Evolutionary conservation across 2,329 filamentous ascomycete species (phyloP), one percentile per base, ranked within the genome.

Genomic region (Tolypocladium sp.): DNA sequence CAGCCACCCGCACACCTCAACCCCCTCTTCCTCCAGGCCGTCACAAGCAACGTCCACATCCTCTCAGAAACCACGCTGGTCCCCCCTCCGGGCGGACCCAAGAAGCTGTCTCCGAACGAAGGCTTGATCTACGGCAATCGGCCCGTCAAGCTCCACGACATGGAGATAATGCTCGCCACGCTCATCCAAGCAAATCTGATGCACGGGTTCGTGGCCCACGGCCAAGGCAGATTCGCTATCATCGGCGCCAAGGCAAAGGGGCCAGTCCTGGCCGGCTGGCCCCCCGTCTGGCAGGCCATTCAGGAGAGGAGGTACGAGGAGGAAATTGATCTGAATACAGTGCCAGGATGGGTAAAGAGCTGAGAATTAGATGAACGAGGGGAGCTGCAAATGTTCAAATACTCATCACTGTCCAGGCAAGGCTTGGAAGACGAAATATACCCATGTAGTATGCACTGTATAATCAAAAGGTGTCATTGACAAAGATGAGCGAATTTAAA

Each of bases 171-270:
- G 55, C 81, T 95, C 15, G 84, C 89, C 0, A 87, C 87, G 13
- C 81, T 97, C 15, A 83, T 95, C 25, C 85, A 89, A 56, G 90
- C 96, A 72, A 90, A 89, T 0, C 77, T 96, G 30, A 79, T 97
- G 69, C 86, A 88, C 64, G 93, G 92, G 2, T 97, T 92, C 68
- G 82, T 97, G 35, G 90, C 89, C 20, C 91, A 95, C 67, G 82
- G 82, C 33, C 85, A 87, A 68, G 82, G 82, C 51, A 86, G 89
- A 55, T 92, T 97, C 68, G 92, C 91, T 15, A 90, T 97, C 51
- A 85, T 89, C 57, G 92, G 92, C 3, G 86, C 89, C 30, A 88
- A 87, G 77, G 81, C 81, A 61, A 83, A 82, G 63, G 83, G 84
- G 30, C 82, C 87, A 0, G 73, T 90, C 25, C 78, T 78, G 40